phyloP scores from a whole-genome alignment of 2,329 filamentous ascomycete genomes.

The Pseudogymnoascus sp. region DNA sequence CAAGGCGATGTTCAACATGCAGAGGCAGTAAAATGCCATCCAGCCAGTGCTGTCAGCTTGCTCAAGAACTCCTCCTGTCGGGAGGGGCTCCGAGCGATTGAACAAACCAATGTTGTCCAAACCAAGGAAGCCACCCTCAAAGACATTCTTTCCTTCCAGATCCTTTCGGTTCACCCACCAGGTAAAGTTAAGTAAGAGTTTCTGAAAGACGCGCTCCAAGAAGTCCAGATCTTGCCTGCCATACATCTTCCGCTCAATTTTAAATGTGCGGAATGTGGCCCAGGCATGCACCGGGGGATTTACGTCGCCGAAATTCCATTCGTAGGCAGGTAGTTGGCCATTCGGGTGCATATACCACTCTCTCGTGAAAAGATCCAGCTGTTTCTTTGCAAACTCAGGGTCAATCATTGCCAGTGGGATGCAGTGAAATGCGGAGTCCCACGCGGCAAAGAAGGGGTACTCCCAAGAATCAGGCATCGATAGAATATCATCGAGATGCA shows the following conservation, averaged over 20 bases:
- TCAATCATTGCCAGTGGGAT: constrained; percentile 96
- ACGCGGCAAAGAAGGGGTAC: constrained; percentile 95
- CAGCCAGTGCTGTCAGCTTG: constrained; percentile 96
- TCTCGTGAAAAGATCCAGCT: constrained; percentile 87
- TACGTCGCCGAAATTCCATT: constrained; percentile 97
- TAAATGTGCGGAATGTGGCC: constrained; percentile 93
- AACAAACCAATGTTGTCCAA: constrained; percentile 96
- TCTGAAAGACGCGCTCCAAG: constrained; percentile 92
- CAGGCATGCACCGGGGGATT: constrained; percentile 96
- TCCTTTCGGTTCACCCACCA: constrained; percentile 99
- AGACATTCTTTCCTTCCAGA: constrained; percentile 88
- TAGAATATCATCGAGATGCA: constrained; percentile 88
- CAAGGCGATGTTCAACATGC: constrained; percentile 93
- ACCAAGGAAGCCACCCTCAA: constrained; percentile 91
- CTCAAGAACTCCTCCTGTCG: constrained; percentile 86
- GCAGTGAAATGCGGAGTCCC: constrained; percentile 96
- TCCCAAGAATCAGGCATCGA: constrained; percentile 99
- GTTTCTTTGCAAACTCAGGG: constrained; percentile 95
- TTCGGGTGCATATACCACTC: constrained; percentile 99
- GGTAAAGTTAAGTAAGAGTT: constrained; percentile 90
- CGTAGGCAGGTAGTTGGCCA: constrained; percentile 82
- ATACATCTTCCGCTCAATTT: constrained; percentile 96
- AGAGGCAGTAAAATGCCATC: constrained; percentile 97
- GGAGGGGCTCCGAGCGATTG: constrained; percentile 90
- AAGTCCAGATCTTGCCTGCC: constrained; percentile 92